Base-by-base conservation (phyloP, 305 asterid genomes). In the Solanum hybrid region DNA sequence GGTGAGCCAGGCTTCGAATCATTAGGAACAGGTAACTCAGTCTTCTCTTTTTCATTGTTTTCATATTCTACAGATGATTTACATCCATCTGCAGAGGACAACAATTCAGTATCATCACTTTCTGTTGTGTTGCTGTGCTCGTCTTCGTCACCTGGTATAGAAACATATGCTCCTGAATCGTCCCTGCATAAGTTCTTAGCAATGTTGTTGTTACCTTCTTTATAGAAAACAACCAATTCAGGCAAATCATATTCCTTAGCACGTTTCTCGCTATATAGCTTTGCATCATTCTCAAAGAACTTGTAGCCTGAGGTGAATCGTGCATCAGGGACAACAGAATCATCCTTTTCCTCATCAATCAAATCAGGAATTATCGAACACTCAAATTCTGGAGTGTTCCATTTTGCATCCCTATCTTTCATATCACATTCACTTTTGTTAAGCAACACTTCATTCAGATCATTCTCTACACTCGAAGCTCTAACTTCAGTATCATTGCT, bases 161-260 rank as follows among this genome's bases (percentile, higher is more conserved):
- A 39, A 73, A 89, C 39, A 32, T 24, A n/a, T 61, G 29, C 33
- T 17, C 89, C 88, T 20, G 80, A 14, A 61, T 61, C 72, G 26
- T 61, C 72, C 72, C 24, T 61, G 4, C 72, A 61, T 20, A 61
- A 20, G 72, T 20, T 61, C 37, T 87, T 87, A 88, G 91, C 91
- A 68, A 89, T 90, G 29, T 87, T 51, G 91, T 87, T 24, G 78
- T 96, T 95, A 13, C 91, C 89, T 80, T 92, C 96, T 88, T 91
- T 94, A 89, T 93, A 91, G 92, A 94, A 91, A 89, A 92, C 92
- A 72, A 89, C 90, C 88, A 93, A 73, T 91, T 94, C 94, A 17
- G 96, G 95, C 89, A 91, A 72, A 70, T 91, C 94, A 93, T 93
- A 93, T 90, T 91, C 95, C 91, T 91, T 87, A 5, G 90, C 91